These are phyloP conservation scores for Angomonas ambiguus DNA, from an alignment of 208 protist species.

Conservation along the genomic window DNA sequence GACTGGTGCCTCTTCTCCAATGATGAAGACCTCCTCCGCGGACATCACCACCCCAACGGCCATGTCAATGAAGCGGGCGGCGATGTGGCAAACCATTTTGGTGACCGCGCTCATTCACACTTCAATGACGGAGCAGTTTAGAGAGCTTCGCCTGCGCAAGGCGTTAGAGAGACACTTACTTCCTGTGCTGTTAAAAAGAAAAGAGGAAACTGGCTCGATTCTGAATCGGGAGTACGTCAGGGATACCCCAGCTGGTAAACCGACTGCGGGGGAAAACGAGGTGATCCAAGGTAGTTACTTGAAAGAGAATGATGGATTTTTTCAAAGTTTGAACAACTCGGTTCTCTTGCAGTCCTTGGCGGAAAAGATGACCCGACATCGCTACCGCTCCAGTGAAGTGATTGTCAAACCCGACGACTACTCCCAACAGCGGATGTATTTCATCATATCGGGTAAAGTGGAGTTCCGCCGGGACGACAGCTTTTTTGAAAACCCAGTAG, in stretches of 20 bases:
- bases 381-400: constrained; percentile 48
- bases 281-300: constrained; percentile 44
- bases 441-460: constrained; percentile 79
- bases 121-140: constrained; percentile 40
- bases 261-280: constrained; percentile 2
- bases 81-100: constrained; percentile 73
- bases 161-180: constrained; percentile 61
- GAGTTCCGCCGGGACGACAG: constrained; percentile 27
- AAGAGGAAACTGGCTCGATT: constrained; percentile 36
- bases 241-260: not conserved
- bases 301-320: constrained; percentile 43
- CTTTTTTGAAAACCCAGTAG: not conserved
- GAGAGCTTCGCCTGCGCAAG: constrained; percentile 39
- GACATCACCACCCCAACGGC: constrained; percentile 48
- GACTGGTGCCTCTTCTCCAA: not conserved
- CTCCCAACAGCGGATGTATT: constrained; percentile 58
- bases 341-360: constrained; percentile 61
- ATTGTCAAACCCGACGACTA: constrained; percentile 52
- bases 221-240: constrained; percentile 18
- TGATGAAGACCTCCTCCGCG: constrained; percentile 4
- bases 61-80: constrained; percentile 59
- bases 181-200: constrained; percentile 50
- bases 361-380: constrained; percentile 46
- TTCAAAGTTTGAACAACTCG: constrained; percentile 49
- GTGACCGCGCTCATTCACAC: constrained; percentile 29